Evolutionary conservation across 1,139 yeast genomes (phyloP).

Genomic region (Maudiozyma humilis): DNA sequence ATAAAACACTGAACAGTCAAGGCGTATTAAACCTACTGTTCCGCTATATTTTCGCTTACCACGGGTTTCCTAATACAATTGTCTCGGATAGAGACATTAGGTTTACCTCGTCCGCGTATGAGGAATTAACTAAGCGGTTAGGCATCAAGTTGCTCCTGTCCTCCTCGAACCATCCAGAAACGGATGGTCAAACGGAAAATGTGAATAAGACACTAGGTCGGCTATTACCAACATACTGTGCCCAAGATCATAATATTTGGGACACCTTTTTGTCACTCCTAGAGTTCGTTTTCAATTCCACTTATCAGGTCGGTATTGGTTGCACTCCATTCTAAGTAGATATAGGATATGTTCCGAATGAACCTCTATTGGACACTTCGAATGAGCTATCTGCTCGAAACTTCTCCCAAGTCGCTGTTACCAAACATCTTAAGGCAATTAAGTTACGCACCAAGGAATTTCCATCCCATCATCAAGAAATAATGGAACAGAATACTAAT

Average conservation of each 20-base stretch:
- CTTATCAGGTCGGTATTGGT: slow-evolving; percentile 12
- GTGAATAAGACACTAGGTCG: slow-evolving; percentile 13
- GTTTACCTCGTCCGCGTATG: slow-evolving; percentile 8
- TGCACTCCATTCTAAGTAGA: slow-evolving; percentile 9
- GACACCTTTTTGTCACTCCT: slow-evolving; percentile 11
- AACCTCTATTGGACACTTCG: not conserved
- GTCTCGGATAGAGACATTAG: slow-evolving; percentile 13
- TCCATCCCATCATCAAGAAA: slow-evolving; percentile 4
- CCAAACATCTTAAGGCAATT: slow-evolving; percentile 4
- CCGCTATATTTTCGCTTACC: slow-evolving; percentile 11
- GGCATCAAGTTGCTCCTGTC: slow-evolving; percentile 15
- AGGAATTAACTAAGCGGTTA: slow-evolving; percentile 10
- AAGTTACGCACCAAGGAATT: slow-evolving; percentile 6
- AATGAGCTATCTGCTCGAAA: not conserved
- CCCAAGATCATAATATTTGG: slow-evolving; percentile 12
- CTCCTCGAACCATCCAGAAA: slow-evolving; percentile 19
- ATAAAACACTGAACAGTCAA: not conserved
- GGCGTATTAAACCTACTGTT: slow-evolving; percentile 7
- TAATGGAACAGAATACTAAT: slow-evolving; percentile 7
- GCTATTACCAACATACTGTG: slow-evolving; percentile 11
- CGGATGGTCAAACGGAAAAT: slow-evolving; percentile 24
- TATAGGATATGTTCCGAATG: too few relatives aligned
- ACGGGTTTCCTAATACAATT: slow-evolving; percentile 15
- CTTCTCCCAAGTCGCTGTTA: slow-evolving; percentile 2
- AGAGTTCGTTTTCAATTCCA: slow-evolving; percentile 15